Conservation (phyloP, 1,139 yeast species). For the Diutina catenulata region DNA sequence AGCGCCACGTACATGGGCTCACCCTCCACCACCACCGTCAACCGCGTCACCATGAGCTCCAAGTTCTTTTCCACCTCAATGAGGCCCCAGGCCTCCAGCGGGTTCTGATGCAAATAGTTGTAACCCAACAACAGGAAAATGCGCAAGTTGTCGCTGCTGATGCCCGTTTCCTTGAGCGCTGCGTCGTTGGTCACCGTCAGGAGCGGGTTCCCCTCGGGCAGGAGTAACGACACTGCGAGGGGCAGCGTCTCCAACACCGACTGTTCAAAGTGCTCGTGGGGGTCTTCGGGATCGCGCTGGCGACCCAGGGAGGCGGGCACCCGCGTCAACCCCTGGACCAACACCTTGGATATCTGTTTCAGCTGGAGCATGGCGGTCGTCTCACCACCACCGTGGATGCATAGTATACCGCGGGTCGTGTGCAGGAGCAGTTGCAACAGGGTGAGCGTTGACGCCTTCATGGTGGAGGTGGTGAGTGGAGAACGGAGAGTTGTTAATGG, state of each 20-base stretch:
- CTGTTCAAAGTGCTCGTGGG: neutral
- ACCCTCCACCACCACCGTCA: slow-evolving; percentile 8
- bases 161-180: slow-evolving; percentile 12
- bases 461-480: no score
- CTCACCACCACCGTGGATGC: no score
- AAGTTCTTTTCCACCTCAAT: slow-evolving; percentile 22
- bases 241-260: slow-evolving; percentile 12
- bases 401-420: no score
- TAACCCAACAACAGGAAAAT: slow-evolving; percentile 35
- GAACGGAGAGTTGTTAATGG: no score
- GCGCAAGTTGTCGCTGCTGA: slow-evolving; percentile 22
- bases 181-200: slow-evolving; percentile 20
- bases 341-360: slow-evolving; percentile 28
- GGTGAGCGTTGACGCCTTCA: no score
- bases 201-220: slow-evolving; percentile 30
- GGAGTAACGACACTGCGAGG: slow-evolving; percentile 29
- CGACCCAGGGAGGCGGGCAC: no score
- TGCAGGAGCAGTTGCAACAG: no score
- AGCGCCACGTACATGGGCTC: slow-evolving; percentile 16
- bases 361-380: slow-evolving; percentile 32
- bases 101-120: slow-evolving; percentile 18
- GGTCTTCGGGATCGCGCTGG: no score
- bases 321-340: slow-evolving; percentile 30
- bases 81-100: slow-evolving; percentile 18
- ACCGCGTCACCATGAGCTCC: slow-evolving; percentile 18